These are phyloP conservation scores for Cynanchum wilfordii DNA, from an alignment of 257 asterid species.

Conservation along the genomic window DNA sequence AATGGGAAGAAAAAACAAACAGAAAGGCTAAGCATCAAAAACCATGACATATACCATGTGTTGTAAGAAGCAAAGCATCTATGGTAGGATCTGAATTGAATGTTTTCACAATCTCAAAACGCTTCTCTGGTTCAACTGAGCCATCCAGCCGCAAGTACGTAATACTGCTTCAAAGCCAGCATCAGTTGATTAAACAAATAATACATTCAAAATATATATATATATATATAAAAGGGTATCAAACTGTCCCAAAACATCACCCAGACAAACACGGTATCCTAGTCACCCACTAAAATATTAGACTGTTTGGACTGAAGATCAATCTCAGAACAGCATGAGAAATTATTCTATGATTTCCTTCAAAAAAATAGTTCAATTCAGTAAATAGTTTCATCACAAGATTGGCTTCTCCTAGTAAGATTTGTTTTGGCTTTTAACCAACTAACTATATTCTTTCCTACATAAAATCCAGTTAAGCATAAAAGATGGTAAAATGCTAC, in stretches of 20 bases:
- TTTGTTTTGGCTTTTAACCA: not conserved
- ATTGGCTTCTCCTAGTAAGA: not conserved
- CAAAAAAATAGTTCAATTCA: not conserved
- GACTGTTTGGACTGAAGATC: not conserved
- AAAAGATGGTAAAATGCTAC: not conserved
- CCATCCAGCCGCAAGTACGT: slow-evolving; percentile 97
- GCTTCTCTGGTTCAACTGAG: slow-evolving; percentile 87
- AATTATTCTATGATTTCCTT: not conserved
- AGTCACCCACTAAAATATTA: not conserved
- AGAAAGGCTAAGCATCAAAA: not conserved
- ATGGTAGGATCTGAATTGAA: slow-evolving; percentile 99
- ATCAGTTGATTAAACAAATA: slow-evolving; percentile 19
- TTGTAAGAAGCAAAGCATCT: slow-evolving; percentile 89
- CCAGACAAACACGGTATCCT: not conserved
- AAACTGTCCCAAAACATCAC: not conserved
- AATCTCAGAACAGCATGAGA: not conserved
- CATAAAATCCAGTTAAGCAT: not conserved
- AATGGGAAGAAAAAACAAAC: not conserved
- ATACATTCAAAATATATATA: no score
- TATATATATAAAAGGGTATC: no score
- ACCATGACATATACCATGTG: slow-evolving; percentile 58
- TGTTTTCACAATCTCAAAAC: slow-evolving; percentile 95
- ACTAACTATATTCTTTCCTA: not conserved
- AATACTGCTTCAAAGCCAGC: slow-evolving; percentile 49
- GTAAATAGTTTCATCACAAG: not conserved